phyloP scores from a whole-genome alignment of 495 filamentous ascomycete genomes.

The Penicillium subrubescens region DNA sequence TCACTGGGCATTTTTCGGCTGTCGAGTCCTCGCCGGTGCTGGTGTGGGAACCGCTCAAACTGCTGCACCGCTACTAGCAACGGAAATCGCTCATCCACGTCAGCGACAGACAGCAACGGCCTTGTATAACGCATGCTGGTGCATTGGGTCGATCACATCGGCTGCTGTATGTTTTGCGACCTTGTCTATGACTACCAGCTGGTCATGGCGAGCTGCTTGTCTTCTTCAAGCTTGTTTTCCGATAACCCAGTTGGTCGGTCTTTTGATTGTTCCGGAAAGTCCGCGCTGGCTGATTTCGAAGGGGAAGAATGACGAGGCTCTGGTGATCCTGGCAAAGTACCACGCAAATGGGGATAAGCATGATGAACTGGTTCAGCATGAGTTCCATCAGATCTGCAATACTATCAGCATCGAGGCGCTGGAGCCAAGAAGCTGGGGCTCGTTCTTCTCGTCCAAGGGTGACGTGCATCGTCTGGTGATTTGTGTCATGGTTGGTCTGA shows the following conservation, averaged over 20 bases:
- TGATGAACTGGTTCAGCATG: constrained; percentile 34
- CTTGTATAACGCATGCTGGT: constrained; percentile 28
- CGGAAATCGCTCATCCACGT: constrained; percentile 28
- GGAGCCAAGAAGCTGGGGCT: constrained; percentile 27
- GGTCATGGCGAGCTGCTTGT: constrained; percentile 30
- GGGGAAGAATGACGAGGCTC: constrained; percentile 39
- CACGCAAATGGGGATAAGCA: constrained; percentile 35
- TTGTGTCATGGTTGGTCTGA: constrained; percentile 57
- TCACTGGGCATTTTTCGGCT: constrained; percentile 30
- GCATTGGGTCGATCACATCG: constrained; percentile 23
- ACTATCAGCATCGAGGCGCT: constrained; percentile 49
- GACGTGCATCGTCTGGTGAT: constrained; percentile 64
- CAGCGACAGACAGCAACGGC: constrained; percentile 31
- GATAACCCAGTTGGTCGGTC: constrained; percentile 17
- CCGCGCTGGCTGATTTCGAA: constrained; percentile 46
- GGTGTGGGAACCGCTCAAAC: constrained; percentile 28
- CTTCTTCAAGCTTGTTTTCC: constrained; percentile 26
- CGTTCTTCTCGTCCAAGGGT: constrained; percentile 65
- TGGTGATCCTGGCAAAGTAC: constrained; percentile 38
- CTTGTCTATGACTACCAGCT: constrained; percentile 16
- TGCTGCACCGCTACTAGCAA: constrained; percentile 26
- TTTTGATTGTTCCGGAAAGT: constrained; percentile 25
- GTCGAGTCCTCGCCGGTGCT: constrained; percentile 22
- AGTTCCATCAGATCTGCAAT: constrained; percentile 42
- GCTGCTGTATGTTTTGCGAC: constrained; percentile 24